Base-by-base conservation (phyloP, 2,329 filamentous ascomycete species). In the Penicillium frequentans region DNA sequence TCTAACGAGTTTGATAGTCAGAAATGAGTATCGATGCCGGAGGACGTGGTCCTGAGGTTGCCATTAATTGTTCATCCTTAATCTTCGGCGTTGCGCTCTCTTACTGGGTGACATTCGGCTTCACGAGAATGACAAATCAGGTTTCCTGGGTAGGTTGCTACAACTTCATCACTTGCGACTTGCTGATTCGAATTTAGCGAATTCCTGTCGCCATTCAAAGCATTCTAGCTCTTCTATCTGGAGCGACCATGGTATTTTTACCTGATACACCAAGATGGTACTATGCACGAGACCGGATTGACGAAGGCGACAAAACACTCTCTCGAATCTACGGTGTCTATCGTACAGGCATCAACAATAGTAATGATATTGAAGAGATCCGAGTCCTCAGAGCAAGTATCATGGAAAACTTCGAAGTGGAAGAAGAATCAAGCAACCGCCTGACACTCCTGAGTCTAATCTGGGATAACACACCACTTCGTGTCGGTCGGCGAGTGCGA, bases 381-480 rank as follows among this genome's bases (percentile, higher is more conserved):
- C 47, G 50, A 10, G 26, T 26, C 16, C 45, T 55, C 37, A 50
- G 46, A 23, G 26, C 35, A 26, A 55, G 24, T 11, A 55, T 55
- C 27, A 50, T 55, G 53, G 35, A 27, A 13, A 55, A 47, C 29
- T 47, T 50, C 16, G 31, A 44, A 42, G 43, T 56, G 5, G 55
- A 57, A 46, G 55, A 57, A 39, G 55, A 57, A 26, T 23, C 35
- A 6, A 33, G 26, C 19, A 53, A 49, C 21, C 31, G 42, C 3
- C 26, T 57, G 2, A 57, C 44, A 7, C 13, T 49, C 10, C 16
- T 53, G 13, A 49, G 39, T 31, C 33, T 57, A 8, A 29, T 53
- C 16, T 76, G 73, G 75, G 73, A 77, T 57, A 68, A 63, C 49
- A 71, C 66, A 3, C 70, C 73, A 43, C 62, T 75, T 2, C 64